phyloP scores from a whole-genome alignment of 192 early-diverging fungal species.

The Geranomyces variabilis region DNA sequence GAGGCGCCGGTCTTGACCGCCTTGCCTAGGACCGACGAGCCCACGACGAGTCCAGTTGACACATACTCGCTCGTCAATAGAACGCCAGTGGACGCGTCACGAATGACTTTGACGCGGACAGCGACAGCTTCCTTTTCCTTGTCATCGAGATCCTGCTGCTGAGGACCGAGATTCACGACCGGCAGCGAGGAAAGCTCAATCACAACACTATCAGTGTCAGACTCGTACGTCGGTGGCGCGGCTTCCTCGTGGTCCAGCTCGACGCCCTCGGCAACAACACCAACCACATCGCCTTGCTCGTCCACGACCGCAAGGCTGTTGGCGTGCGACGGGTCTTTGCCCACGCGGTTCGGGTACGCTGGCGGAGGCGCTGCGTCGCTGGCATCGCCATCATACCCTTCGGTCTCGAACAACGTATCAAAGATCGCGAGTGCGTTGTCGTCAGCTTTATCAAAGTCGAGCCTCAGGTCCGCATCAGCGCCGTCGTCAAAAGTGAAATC shows the following conservation, averaged over 20 bases:
- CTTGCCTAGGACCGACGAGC: constrained; percentile 21
- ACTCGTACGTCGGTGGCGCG: background rate
- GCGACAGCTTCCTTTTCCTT: background rate
- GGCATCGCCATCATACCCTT: background rate
- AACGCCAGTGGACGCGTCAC: constrained; percentile 4
- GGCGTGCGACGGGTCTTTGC: background rate
- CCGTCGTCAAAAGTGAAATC: background rate
- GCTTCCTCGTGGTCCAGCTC: constrained; percentile 18
- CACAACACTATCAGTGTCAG: constrained; percentile 12
- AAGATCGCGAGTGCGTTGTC: background rate
- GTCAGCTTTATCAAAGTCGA: constrained; percentile 14
- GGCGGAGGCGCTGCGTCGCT: background rate
- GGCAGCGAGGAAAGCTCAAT: constrained; percentile 21
- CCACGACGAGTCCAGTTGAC: constrained; percentile 29
- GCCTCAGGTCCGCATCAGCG: constrained; percentile 2
- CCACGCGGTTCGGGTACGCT: background rate
- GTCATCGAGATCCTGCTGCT: background rate
- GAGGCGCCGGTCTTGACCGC: constrained; percentile 12
- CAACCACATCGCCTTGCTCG: constrained; percentile 32
- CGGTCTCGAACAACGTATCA: constrained; percentile 11
- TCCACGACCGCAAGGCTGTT: constrained; percentile 29
- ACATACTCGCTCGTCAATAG: constrained; percentile 25
- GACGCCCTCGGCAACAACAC: constrained; percentile 34
- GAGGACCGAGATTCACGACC: constrained; percentile 6
- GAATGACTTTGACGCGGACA: constrained; percentile 19